Conservation (phyloP, 805 yeast species). For the Grigorovia transvaalensis region DNA sequence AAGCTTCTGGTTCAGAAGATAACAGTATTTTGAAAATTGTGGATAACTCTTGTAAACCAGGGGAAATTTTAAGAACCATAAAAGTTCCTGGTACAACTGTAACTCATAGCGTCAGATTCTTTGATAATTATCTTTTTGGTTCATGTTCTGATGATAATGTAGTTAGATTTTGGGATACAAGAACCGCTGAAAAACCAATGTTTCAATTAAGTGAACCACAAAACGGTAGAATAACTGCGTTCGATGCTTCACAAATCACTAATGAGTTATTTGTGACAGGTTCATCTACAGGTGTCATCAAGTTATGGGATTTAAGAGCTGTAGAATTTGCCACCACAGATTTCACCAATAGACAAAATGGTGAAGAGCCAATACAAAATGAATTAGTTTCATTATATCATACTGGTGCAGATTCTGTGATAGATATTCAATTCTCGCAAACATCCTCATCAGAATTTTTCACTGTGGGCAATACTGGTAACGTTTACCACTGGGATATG, state of each 20-base stretch:
- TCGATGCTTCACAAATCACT: conserved; percentile 22
- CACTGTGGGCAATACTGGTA: conserved; percentile 26
- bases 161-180: conserved; percentile 26
- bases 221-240: conserved; percentile 22
- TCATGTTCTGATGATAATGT: conserved; percentile 27
- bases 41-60: conserved; percentile 26
- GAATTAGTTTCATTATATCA: conserved; percentile 22
- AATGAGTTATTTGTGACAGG: conserved; percentile 26
- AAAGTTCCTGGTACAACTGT: conserved; percentile 25
- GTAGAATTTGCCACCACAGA: conserved; percentile 19
- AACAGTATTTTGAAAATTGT: conserved; percentile 23
- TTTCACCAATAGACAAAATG: conserved; percentile 19
- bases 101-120: conserved; percentile 24
- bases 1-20: conserved; percentile 20
- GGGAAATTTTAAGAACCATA: conserved; percentile 20
- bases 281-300: conserved; percentile 24
- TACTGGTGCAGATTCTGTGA: conserved; percentile 26
- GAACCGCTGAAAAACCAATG: conserved; percentile 21
- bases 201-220: conserved; percentile 18
- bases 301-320: conserved; percentile 28
- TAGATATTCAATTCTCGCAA: conserved; percentile 23
- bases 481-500: conserved; percentile 28
- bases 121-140: conserved; percentile 23
- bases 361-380: conserved; percentile 21
- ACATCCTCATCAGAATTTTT: conserved; percentile 24